A percentile compares a stretch with the other conserved stretches of the same genome.
Conservation (phyloP, 306 rosid genomes). For the Quercus agrifolia region DNA sequence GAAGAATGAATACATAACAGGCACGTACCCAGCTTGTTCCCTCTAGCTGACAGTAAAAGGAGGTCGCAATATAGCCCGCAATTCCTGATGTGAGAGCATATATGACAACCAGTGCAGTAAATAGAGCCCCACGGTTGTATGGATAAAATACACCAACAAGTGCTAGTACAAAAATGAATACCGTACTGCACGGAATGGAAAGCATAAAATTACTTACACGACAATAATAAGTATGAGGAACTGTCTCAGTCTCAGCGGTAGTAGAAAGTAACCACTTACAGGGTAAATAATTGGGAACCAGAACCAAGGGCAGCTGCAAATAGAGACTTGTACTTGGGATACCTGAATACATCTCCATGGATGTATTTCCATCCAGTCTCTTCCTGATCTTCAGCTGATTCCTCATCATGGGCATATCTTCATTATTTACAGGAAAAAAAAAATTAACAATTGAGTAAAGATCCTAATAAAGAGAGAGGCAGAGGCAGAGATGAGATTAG, state of each 20-base stretch:
- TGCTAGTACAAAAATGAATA: constrained; percentile 76
- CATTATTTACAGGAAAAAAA: not conserved
- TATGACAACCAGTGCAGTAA: constrained; percentile 84
- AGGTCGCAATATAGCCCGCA: constrained; percentile 87
- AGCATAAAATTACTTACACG: not conserved
- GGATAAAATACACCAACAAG: constrained; percentile 96
- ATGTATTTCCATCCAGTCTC: constrained; percentile 63
- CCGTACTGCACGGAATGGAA: constrained; percentile 45
- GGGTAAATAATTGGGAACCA: constrained; percentile 51
- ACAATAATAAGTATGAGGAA: not conserved
- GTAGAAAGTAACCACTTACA: constrained; percentile 34
- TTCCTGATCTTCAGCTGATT: constrained; percentile 53
- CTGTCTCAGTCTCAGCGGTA: not conserved
- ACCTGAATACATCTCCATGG: constrained; percentile 54
- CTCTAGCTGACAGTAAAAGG: constrained; percentile 86
- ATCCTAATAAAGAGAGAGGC: not conserved
- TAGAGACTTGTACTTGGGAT: constrained; percentile 38
- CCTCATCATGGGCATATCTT: constrained; percentile 54
- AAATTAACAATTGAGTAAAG: not conserved
- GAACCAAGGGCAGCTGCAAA: constrained; percentile 52
- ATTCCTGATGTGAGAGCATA: constrained; percentile 95
- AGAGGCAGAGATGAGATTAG: not conserved
- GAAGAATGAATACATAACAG: not conserved
- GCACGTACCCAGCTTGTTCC: constrained; percentile 82
- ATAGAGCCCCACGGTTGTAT: constrained; percentile 86